Conservation (phyloP, 805 yeast species). For the Teunomyces lycoperdinae region DNA sequence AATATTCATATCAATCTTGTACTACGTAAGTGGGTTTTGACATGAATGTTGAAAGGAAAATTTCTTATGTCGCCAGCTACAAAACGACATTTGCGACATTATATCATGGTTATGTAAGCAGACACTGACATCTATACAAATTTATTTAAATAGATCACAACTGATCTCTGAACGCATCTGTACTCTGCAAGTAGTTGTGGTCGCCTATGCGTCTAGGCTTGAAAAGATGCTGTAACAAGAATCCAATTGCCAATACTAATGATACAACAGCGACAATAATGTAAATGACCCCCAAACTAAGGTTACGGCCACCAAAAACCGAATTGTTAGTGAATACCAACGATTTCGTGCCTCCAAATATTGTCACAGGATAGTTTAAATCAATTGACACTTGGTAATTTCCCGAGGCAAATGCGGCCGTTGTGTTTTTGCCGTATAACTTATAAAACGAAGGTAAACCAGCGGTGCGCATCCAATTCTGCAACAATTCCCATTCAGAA, state of each 20-base stretch:
- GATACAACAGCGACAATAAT: conserved; percentile 79
- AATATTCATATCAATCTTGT: conserved; percentile 28
- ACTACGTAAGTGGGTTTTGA: not conserved
- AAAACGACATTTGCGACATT: conserved; percentile 1
- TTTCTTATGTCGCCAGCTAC: not conserved
- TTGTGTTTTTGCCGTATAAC: conserved; percentile 70
- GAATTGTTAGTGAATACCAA: conserved; percentile 78
- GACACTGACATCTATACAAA: not conserved
- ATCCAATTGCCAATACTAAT: conserved; percentile 66
- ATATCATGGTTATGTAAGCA: not conserved
- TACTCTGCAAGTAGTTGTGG: conserved; percentile 52
- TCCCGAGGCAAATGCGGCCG: conserved; percentile 56
- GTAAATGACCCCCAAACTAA: conserved; percentile 81
- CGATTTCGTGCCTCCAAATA: conserved; percentile 87
- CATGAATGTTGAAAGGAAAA: conserved; percentile 1
- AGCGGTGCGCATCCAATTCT: conserved; percentile 98
- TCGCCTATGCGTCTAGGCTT: conserved; percentile 86
- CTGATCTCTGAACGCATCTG: conserved; percentile 22
- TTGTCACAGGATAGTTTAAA: conserved; percentile 75
- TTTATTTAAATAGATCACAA: conserved; percentile 9
- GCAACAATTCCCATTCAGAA: conserved; percentile 75
- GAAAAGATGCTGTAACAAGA: conserved; percentile 76
- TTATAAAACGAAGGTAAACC: conserved; percentile 89
- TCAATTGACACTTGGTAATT: conserved; percentile 66
- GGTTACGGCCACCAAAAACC: conserved; percentile 83